phyloP scores from a whole-genome alignment of 805 yeast genomes.

The Barnettozyma vustinii region DNA sequence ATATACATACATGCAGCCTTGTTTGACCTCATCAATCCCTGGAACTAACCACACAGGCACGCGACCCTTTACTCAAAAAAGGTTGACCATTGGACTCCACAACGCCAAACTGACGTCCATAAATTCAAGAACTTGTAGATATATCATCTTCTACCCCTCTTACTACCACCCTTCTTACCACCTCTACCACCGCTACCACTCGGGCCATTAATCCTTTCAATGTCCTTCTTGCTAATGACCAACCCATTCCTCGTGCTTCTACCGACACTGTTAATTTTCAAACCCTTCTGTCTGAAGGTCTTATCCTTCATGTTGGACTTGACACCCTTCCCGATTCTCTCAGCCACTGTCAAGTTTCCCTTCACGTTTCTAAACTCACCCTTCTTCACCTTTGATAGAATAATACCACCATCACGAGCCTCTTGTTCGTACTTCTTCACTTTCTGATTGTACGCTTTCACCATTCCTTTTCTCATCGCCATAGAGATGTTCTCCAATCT shows the following conservation, averaged over 20 bases:
- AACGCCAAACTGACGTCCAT: too few species aligned
- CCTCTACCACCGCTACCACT: constrained; percentile 10
- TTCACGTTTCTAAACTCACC: constrained; percentile 55
- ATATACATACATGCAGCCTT: too few species aligned
- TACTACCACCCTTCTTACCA: background rate
- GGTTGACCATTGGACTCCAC: too few species aligned
- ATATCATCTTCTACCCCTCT: background rate
- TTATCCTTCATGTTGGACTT: constrained; percentile 40
- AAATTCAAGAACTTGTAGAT: too few species aligned
- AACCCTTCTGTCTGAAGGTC: constrained; percentile 63
- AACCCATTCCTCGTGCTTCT: constrained; percentile 75
- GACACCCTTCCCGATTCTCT: constrained; percentile 42
- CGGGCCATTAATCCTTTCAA: constrained; percentile 39
- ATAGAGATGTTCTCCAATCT: constrained; percentile 81
- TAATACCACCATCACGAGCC: constrained; percentile 86
- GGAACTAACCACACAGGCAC: too few species aligned
- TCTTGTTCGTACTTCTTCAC: constrained; percentile 59
- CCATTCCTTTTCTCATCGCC: constrained; percentile 81
- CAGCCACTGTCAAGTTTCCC: constrained; percentile 29
- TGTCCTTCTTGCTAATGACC: constrained; percentile 60
- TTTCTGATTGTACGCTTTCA: constrained; percentile 47
- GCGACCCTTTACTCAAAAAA: too few species aligned
- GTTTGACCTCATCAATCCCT: too few species aligned
- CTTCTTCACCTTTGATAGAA: constrained; percentile 65
- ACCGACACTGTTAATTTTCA: constrained; percentile 73